Percentiles rank a stretch among this genome's conserved stretches.
Evolutionary conservation across 345 rosid species (phyloP).

Genomic region (Aurinia saxatilis): DNA sequence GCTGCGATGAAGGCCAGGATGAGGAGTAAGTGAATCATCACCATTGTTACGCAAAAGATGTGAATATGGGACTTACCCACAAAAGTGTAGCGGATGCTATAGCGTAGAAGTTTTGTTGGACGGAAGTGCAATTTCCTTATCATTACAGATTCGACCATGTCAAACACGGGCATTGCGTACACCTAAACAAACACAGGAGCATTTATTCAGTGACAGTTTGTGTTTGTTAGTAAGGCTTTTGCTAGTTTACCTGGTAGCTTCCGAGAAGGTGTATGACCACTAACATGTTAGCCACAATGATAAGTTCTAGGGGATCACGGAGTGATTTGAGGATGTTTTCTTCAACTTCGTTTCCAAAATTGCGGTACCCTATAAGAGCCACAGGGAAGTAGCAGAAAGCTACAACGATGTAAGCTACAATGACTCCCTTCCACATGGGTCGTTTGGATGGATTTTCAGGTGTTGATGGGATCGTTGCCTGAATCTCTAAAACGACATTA

Average conservation of each 20-base stretch:
- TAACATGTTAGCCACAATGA: slow-evolving; percentile 60
- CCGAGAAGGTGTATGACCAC: slow-evolving; percentile 77
- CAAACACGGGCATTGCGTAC: slow-evolving; percentile 65
- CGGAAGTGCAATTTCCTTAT: slow-evolving; percentile 46
- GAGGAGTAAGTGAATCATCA: background rate
- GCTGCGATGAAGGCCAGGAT: slow-evolving; percentile 26
- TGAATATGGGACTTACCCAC: slow-evolving; percentile 37
- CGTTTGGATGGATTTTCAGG: slow-evolving; percentile 71
- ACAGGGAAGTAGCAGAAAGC: slow-evolving; percentile 88
- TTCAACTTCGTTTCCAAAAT: slow-evolving; percentile 43
- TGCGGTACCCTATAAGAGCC: slow-evolving; percentile 47
- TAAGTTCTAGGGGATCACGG: slow-evolving; percentile 44
- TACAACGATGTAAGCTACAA: slow-evolving; percentile 57
- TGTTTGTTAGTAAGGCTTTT: background rate
- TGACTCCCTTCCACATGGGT: slow-evolving; percentile 77
- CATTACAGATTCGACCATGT: slow-evolving; percentile 54
- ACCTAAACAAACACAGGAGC: slow-evolving; percentile 20
- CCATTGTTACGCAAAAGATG: background rate
- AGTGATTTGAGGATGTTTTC: slow-evolving; percentile 56
- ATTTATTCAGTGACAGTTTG: background rate
- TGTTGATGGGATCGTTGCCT: slow-evolving; percentile 87
- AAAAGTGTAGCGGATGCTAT: slow-evolving; percentile 32
- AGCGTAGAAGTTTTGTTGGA: slow-evolving; percentile 35
- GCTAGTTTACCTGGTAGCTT: slow-evolving; percentile 58
- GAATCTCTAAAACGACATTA: slow-evolving; percentile 76